Base-by-base conservation (phyloP, 2,329 filamentous ascomycete genomes). In the Phaeosphaeriaceae sp. region DNA sequence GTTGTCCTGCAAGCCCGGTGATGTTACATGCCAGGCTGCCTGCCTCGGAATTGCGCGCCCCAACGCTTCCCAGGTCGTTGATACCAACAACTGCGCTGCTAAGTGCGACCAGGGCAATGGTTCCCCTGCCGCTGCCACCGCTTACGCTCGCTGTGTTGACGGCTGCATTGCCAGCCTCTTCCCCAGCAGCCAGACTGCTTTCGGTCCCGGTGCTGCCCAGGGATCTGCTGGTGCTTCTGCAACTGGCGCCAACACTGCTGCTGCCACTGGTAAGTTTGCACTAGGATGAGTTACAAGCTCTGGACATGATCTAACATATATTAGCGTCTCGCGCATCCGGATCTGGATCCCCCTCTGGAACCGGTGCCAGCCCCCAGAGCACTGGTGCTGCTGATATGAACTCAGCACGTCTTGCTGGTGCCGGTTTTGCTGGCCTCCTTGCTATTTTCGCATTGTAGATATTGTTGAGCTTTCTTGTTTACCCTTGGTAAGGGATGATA, bases 31-130 rank as follows among this genome's bases (percentile, higher is more conserved):
- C 72, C 67, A 75, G 55, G 81, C 81, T 30, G 63, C 68, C 12
- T 84, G 81, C 71, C 72, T 78, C 57, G 72, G 77, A 30, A 76
- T 78, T 32, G 81, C 81, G 26, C 81, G 78, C 66, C 81, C 81
- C 54, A 77, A 77, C 65, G 72, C 76, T n/a, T 63, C 65, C 39
- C 75, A 80, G 67, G 78, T 74, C 60, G 76, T 80, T 60, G 73
- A 76, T 49, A 83, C 80, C 64, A 81, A 74, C 63, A 68, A 74
- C 40, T 84, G 81, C 60, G 80, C 79, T 38, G 74, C 74, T 37
- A 72, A 76, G 44, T 84, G 81, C 66, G 76, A 79, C 48, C 79
- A 83, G 73, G 81, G 81, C 46, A 74, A 76, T 54, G 80, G 81
- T 36, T 73, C 76, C 23, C 64, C 74, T 3, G 67, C 65, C 11